Base-by-base conservation (phyloP, 2,329 filamentous ascomycete species). In the Onygena corvina region DNA sequence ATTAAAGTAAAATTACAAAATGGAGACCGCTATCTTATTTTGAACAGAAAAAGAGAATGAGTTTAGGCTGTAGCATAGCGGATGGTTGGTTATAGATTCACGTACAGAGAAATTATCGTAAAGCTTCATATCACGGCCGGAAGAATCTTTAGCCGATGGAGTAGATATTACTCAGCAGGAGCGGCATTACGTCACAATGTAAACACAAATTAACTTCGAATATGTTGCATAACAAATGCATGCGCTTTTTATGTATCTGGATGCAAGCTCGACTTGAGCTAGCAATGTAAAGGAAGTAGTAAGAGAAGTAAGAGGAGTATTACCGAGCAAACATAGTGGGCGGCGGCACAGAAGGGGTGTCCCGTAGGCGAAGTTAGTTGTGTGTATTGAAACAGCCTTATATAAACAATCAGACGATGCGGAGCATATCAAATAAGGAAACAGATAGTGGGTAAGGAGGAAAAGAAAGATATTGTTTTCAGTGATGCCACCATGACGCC, bases 301-400 rank as follows among this genome's bases (percentile, higher is more conserved):
- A 50, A 46, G 23, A 14, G 11, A 31, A 35, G 40, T 18, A 34
- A 30, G 18, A 46, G 23, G n/a, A 31, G 35, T 42, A 18, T n/a
- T n/a, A 7, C 29, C 21, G 31, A 34, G n/a, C 48, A 42, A 29
- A 35, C 38, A 44, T 16, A 25, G 3, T 21, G 20, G 49, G 27
- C 7, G 11, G 14, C 20, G 16, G 16, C 30, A 20, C 21, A 51
- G 27, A 36, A 3, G 14, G 30, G 29, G 29, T 23, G 30, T 33
- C 59, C 61, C 59, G 58, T 57, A 61, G 50, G 36, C 36, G 21
- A 23, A 14, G 21, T 3, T 2, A n/a, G 36, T 3, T 20, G 27
- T 8, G 36, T 42, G 21, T 42, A 42, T 42, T 42, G 36, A 21
- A 42, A 42, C 36, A 42, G 36, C 27, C 36, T 42, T 42, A 34